phyloP scores from a whole-genome alignment of 2,329 filamentous ascomycete genomes.

The Aspergillus alliaceus region DNA sequence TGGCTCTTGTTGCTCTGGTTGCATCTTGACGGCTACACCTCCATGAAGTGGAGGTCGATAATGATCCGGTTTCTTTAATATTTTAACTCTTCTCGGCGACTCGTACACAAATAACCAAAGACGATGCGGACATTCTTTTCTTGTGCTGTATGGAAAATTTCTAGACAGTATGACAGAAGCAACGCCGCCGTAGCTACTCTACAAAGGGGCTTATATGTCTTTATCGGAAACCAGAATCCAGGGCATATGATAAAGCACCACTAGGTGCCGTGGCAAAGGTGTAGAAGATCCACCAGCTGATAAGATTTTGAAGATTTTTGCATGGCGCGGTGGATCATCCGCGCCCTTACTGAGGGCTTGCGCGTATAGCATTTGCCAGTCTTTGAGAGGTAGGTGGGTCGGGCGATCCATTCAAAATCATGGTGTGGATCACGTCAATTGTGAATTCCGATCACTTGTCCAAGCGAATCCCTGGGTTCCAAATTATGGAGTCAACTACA shows the following conservation, averaged over 20 bases:
- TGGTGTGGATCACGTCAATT: not conserved
- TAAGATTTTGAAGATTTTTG: constrained; percentile 3
- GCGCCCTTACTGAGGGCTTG: not conserved
- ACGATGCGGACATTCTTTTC: not conserved
- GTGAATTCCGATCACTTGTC: not conserved
- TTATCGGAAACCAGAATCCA: constrained; percentile 1
- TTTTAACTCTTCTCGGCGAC: not conserved
- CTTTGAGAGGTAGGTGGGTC: not conserved
- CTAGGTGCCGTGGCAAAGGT: not conserved
- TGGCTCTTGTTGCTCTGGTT: not conserved
- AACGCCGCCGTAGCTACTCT: not conserved
- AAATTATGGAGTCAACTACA: not conserved
- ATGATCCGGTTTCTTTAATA: not conserved
- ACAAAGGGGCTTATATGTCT: not conserved
- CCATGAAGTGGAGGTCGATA: not conserved
- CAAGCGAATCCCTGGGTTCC: not conserved
- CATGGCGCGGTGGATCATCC: not conserved
- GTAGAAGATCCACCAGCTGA: not conserved
- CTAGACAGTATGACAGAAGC: not conserved
- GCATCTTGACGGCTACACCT: not conserved
- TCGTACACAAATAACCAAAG: not conserved
- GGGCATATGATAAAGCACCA: not conserved
- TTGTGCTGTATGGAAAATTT: not conserved
- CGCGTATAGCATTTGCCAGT: not conserved
- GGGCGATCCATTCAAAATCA: not conserved